Evolutionary conservation across 2,329 filamentous ascomycete species (phyloP).

Genomic region (Claviceps pazoutovae): DNA sequence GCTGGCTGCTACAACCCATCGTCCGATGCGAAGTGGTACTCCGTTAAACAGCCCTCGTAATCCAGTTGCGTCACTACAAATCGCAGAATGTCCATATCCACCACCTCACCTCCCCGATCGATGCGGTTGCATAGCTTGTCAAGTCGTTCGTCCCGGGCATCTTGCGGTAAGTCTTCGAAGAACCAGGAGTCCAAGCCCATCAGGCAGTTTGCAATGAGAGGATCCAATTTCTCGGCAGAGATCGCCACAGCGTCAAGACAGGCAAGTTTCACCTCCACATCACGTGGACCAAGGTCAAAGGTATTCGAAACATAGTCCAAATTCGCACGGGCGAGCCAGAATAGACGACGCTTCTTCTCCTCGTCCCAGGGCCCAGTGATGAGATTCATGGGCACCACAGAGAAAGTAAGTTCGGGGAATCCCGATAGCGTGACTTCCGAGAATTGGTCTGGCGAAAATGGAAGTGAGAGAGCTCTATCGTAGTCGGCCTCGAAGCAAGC

Average conservation of each 20-base stretch:
- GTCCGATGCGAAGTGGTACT: no score
- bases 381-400: slow-evolving; percentile 22
- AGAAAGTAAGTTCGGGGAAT: slow-evolving; percentile 23
- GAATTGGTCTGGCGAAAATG: no score
- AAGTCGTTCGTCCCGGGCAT: slow-evolving; percentile 6
- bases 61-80: no score
- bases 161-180: slow-evolving; percentile 16
- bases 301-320: slow-evolving; percentile 13
- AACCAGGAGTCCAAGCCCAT: slow-evolving; percentile 12
- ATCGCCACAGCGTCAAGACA: slow-evolving; percentile 23
- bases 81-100: no score
- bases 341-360: slow-evolving; percentile 20
- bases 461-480: slow-evolving; percentile 7
- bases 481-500: slow-evolving; percentile 25
- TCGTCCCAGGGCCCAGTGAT: no score
- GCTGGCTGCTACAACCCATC: no score
- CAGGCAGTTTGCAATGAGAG: slow-evolving; percentile 19
- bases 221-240: slow-evolving; percentile 14
- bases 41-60: no score
- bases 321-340: slow-evolving; percentile 31
- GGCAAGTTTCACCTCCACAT: slow-evolving; percentile 28
- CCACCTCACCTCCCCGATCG: no score
- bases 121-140: no score
- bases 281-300: neutral
- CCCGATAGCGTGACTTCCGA: no score